Conservation (phyloP, 1,139 yeast genomes). For the Hanseniaspora sp. region DNA sequence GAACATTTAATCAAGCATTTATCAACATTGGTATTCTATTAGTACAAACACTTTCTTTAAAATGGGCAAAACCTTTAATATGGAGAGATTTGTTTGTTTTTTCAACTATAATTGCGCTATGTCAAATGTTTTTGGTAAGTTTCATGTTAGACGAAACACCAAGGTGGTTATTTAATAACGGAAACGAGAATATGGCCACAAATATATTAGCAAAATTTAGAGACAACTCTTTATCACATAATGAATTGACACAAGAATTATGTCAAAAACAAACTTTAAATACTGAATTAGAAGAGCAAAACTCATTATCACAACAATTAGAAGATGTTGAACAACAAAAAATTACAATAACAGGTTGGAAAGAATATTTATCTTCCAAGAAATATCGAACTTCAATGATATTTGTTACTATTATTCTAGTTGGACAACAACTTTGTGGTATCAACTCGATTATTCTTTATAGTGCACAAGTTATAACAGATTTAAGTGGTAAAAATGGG, state of each 20-base stretch:
- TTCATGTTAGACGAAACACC: conserved; percentile 66
- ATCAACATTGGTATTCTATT: conserved; percentile 73
- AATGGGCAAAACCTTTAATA: conserved; percentile 49
- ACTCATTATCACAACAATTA: neutral
- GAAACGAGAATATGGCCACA: conserved; percentile 32
- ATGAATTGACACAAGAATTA: conserved; percentile 17
- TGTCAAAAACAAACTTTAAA: neutral
- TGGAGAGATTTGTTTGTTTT: conserved; percentile 64
- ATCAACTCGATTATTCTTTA: conserved; percentile 84
- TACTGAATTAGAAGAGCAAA: neutral
- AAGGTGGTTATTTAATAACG: conserved; percentile 51
- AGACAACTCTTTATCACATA: conserved; percentile 23
- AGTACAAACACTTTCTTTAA: conserved; percentile 63
- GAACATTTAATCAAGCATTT: conserved; percentile 78
- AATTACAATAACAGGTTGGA: conserved; percentile 14
- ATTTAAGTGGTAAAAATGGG: conserved; percentile 29
- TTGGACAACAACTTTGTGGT: conserved; percentile 89
- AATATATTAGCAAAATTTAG: conserved; percentile 30
- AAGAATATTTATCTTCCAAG: conserved; percentile 38
- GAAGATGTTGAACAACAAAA: neutral
- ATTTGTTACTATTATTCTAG: conserved; percentile 62
- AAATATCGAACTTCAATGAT: conserved; percentile 47
- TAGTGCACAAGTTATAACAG: conserved; percentile 71
- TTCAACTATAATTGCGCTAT: conserved; percentile 46
- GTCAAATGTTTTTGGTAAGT: conserved; percentile 38